Evolutionary conservation across 371 early-diverging fungal genomes (phyloP).

Genomic region (Coemansia sp.): DNA sequence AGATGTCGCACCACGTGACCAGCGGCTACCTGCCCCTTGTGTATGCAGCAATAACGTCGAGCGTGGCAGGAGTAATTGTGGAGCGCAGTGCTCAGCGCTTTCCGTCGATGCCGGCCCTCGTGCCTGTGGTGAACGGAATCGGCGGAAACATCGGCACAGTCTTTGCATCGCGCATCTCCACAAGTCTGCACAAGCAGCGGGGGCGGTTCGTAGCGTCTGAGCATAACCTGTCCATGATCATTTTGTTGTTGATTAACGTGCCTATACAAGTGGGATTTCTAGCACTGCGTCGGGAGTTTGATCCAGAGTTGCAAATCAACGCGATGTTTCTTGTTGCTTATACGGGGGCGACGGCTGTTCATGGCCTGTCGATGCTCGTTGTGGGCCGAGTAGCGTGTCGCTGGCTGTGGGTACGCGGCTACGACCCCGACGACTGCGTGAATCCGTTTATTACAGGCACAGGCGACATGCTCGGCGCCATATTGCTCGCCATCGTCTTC

Average conservation of each 20-base stretch:
- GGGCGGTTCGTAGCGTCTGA: conserved; percentile 46
- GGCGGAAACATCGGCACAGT: conserved; percentile 83
- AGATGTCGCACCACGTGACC: conserved; percentile 63
- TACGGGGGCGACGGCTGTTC: conserved; percentile 44
- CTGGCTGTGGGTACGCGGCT: conserved; percentile 67
- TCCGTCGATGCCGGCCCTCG: conserved; percentile 72
- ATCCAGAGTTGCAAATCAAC: conserved; percentile 54
- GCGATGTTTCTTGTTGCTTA: conserved; percentile 52
- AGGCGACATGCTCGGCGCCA: conserved; percentile 54
- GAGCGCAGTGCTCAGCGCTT: conserved; percentile 71
- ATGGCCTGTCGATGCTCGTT: conserved; percentile 53
- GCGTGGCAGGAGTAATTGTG: conserved; percentile 75
- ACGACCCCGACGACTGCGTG: conserved; percentile 85
- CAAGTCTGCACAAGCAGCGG: conserved; percentile 65
- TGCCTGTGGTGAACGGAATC: conserved; percentile 55
- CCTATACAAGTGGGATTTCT: conserved; percentile 73
- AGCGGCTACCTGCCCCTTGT: conserved; percentile 78
- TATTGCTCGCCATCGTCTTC: conserved; percentile 54
- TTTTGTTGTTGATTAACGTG: conserved; percentile 68
- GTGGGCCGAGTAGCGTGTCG: conserved; percentile 53
- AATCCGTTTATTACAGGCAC: conserved; percentile 65
- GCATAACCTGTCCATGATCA: conserved; percentile 59
- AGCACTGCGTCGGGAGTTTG: conserved; percentile 58
- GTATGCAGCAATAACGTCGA: conserved; percentile 76
- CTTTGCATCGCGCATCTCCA: conserved; percentile 79